phyloP scores from a whole-genome alignment of 2,329 filamentous ascomycete genomes.

The Penicillium sp. region DNA sequence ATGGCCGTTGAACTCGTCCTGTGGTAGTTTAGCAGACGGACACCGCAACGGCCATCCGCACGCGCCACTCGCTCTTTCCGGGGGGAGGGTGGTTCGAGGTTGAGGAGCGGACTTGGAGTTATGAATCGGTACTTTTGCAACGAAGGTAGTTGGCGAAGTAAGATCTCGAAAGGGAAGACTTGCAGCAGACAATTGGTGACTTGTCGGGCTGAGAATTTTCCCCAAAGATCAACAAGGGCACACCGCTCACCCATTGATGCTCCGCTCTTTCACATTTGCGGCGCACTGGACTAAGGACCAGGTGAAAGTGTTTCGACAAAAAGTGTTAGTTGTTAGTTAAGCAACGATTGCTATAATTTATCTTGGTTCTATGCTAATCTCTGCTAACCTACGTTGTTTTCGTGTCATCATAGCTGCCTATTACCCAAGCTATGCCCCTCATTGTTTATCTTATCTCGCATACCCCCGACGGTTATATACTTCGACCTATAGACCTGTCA shows the following conservation, averaged over 20 bases:
- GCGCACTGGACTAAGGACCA: neutral
- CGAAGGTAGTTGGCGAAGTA: neutral
- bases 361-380: neutral
- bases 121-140: neutral
- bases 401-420: constrained; percentile 4
- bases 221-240: constrained; percentile 8
- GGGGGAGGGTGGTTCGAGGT: neutral
- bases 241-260: constrained; percentile 15
- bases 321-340: neutral
- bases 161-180: constrained; percentile 2
- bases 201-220: constrained; percentile 19
- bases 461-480: neutral
- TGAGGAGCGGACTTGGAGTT: neutral
- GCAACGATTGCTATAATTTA: neutral
- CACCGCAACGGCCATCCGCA: constrained; percentile 21
- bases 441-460: constrained; percentile 23
- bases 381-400: neutral
- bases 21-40: constrained; percentile 13
- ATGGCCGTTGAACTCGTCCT: constrained; percentile 21
- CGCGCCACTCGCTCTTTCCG: constrained; percentile 5
- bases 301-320: neutral
- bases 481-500: constrained; percentile 9
- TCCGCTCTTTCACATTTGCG: constrained; percentile 3
- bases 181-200: constrained; percentile 11
- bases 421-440: constrained; percentile 14